Evolutionary conservation across 306 rosid genomes (phyloP).

Genomic region (Phaseolus lunatus): DNA sequence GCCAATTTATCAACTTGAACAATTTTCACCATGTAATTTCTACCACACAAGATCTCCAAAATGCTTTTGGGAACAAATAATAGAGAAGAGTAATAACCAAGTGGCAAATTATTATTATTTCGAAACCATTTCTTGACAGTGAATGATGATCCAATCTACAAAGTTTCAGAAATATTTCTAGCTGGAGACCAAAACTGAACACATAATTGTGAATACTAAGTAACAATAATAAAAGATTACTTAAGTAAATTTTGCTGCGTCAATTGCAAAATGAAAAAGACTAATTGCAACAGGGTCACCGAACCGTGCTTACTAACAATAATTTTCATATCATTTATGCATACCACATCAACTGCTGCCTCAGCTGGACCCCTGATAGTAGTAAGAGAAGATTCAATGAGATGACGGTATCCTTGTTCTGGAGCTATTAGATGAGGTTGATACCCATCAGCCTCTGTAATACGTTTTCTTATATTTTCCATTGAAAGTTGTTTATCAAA

Average conservation of each 20-base stretch:
- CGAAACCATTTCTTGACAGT: not conserved
- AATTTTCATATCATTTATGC: conserved; percentile 32
- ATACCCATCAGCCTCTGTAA: conserved; percentile 98
- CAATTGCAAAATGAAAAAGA: conserved; percentile 15
- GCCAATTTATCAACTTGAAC: conserved; percentile 2
- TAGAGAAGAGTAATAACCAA: not conserved
- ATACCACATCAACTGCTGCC: conserved; percentile 96
- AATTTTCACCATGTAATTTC: not conserved
- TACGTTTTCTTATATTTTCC: conserved; percentile 92
- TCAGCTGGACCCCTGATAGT: conserved; percentile 96
- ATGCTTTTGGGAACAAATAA: not conserved
- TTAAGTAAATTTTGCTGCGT: not conserved
- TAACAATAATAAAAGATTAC: not conserved
- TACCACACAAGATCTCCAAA: conserved; percentile 2
- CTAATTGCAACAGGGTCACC: conserved; percentile 1
- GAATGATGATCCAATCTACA: not conserved
- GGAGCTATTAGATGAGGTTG: conserved; percentile 99
- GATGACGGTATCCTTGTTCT: conserved; percentile 96
- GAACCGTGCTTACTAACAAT: not conserved
- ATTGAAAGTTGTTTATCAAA: conserved; percentile 95
- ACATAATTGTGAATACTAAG: not conserved
- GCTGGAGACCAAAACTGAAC: conserved; percentile 2
- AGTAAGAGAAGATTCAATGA: conserved; percentile 80
- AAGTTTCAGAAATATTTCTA: not conserved
- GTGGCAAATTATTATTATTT: not conserved